Conservation (phyloP, 768 basidiomycete species). For the Amanita exitialis region DNA sequence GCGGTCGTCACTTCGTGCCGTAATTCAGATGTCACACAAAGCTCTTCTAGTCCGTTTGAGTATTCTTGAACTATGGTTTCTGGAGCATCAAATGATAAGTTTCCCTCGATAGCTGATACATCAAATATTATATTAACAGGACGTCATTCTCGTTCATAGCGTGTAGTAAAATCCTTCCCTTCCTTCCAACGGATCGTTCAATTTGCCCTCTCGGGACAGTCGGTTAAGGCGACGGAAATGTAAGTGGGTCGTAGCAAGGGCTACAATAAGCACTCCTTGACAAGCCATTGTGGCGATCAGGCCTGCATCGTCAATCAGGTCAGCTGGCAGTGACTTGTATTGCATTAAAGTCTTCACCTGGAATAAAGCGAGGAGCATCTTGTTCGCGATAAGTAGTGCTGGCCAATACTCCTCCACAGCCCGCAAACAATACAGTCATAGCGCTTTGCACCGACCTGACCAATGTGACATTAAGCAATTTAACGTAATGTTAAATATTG, state of each 20-base stretch:
- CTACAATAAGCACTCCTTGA: conserved; percentile 26
- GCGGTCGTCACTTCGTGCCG: not conserved
- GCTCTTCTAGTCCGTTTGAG: too few species aligned
- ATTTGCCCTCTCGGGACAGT: conserved; percentile 22
- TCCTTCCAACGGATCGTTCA: conserved; percentile 22
- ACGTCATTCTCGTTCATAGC: conserved; percentile 13
- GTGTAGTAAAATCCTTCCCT: conserved; percentile 29
- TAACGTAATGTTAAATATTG: not conserved
- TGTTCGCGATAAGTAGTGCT: conserved; percentile 30
- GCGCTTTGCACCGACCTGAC: conserved; percentile 25
- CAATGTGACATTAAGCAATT: not conserved
- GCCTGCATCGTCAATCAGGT: conserved; percentile 13
- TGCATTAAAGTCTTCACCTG: conserved; percentile 18
- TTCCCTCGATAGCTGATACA: too few species aligned
- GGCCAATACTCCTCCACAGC: conserved; percentile 33
- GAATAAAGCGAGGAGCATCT: conserved; percentile 34
- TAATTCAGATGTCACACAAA: not conserved
- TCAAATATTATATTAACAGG: too few species aligned
- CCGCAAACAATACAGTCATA: conserved; percentile 29
- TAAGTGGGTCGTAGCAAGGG: conserved; percentile 22
- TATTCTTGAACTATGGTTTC: too few species aligned
- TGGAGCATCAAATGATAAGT: too few species aligned
- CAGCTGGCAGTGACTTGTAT: not conserved
- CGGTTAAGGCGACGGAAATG: conserved; percentile 28
- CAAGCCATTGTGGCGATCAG: conserved; percentile 29